phyloP scores from a whole-genome alignment of 805 yeast species.

The Wickerhamomyces hampshirensis region DNA sequence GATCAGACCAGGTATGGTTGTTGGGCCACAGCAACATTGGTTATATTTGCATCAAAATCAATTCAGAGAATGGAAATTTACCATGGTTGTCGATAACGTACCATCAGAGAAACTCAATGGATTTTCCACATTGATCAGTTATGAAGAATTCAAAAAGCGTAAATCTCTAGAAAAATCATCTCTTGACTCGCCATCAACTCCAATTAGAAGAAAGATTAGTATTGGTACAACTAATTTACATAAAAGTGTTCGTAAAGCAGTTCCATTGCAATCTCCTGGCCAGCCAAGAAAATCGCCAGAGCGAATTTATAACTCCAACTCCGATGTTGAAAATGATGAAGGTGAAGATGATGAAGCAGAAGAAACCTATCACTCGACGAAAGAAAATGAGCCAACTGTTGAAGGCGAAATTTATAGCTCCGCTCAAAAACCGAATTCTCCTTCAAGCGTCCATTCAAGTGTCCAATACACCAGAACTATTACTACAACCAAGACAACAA shows the following conservation, averaged over 20 bases:
- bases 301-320: conserved; percentile 23
- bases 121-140: conserved; percentile 52
- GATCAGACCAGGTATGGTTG: conserved; percentile 99
- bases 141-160: conserved; percentile 57
- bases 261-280: conserved; percentile 92
- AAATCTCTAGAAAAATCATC: conserved; percentile 28
- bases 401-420: conserved; percentile 5
- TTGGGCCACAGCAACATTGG: conserved; percentile 99
- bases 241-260: conserved; percentile 66
- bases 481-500: conserved; percentile 27
- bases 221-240: conserved; percentile 63
- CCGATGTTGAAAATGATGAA: conserved; percentile 25
- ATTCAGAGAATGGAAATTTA: conserved; percentile 92
- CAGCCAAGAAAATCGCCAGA: conserved; percentile 77
- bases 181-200: conserved; percentile 55
- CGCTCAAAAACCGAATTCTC: background rate
- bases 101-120: conserved; percentile 69
- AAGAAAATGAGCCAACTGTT: conserved; percentile 13
- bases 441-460: conserved; percentile 9
- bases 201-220: conserved; percentile 64
- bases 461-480: conserved; percentile 24
- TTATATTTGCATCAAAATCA: conserved; percentile 92
- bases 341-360: conserved; percentile 25
- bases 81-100: conserved; percentile 72
- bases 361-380: conserved; percentile 21